Evolutionary conservation across 805 yeast species (phyloP).

Genomic region (Saccharomycopsis sp.): DNA sequence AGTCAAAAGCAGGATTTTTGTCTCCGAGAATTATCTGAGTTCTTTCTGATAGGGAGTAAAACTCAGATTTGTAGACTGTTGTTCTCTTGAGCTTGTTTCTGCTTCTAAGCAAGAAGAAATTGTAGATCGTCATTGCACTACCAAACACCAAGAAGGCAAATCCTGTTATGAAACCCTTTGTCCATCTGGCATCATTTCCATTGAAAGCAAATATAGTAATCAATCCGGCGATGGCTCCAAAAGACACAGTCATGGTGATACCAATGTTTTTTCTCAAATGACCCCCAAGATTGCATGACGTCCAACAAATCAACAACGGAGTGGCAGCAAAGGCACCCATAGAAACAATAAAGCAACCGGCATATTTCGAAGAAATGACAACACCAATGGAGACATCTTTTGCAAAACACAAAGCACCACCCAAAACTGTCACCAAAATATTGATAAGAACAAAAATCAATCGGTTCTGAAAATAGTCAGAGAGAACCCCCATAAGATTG

Average conservation of each 20-base stretch:
- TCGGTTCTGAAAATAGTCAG: slow-evolving; percentile 40
- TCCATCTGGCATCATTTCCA: slow-evolving; percentile 8
- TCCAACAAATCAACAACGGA: slow-evolving; percentile 66
- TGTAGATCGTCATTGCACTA: slow-evolving; percentile 30
- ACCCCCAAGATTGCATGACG: slow-evolving; percentile 53
- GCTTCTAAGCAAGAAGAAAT: slow-evolving; percentile 29
- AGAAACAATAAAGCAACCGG: slow-evolving; percentile 54
- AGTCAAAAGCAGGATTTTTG: slow-evolving; percentile 32
- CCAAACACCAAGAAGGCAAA: slow-evolving; percentile 28
- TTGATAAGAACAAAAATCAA: slow-evolving; percentile 24
- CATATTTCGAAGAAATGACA: slow-evolving; percentile 41
- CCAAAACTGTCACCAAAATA: slow-evolving; percentile 38
- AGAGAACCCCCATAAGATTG: slow-evolving; percentile 35
- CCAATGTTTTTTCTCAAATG: slow-evolving; percentile 54
- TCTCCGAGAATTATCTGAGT: slow-evolving; percentile 33
- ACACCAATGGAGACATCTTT: slow-evolving; percentile 37
- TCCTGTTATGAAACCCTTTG: slow-evolving; percentile 15
- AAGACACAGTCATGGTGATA: slow-evolving; percentile 56
- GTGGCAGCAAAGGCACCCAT: slow-evolving; percentile 54
- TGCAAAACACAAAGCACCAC: slow-evolving; percentile 29
- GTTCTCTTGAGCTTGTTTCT: slow-evolving; percentile 17
- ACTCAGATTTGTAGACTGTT: slow-evolving; percentile 26
- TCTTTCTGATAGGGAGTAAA: slow-evolving; percentile 27
- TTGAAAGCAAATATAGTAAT: slow-evolving; percentile 14
- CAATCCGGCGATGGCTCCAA: slow-evolving; percentile 58